Evolutionary conservation across 768 basidiomycete species (phyloP).

Genomic region (Baorangia bicolor): DNA sequence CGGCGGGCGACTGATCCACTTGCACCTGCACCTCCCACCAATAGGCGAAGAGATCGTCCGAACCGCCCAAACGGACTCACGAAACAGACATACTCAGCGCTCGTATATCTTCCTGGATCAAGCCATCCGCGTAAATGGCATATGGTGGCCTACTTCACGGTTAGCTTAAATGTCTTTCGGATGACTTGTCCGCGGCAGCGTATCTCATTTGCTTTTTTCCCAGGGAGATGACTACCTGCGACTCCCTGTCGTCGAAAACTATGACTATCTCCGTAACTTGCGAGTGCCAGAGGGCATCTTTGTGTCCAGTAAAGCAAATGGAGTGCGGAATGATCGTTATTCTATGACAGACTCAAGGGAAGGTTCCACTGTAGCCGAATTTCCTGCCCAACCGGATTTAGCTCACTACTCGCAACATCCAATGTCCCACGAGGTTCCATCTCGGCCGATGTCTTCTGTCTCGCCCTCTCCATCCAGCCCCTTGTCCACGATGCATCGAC

Average conservation of each 20-base stretch:
- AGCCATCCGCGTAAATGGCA: conserved; percentile 73
- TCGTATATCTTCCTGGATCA: conserved; percentile 62
- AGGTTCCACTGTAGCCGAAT: conserved; percentile 9
- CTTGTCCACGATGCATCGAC: conserved; percentile 12
- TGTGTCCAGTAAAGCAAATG: conserved; percentile 60
- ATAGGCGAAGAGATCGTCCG: conserved; percentile 72
- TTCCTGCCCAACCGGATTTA: conserved; percentile 5
- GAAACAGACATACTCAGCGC: conserved; percentile 82
- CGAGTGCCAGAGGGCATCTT: conserved; percentile 72
- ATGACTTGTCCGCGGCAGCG: neutral
- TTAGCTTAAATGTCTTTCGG: conserved; percentile 33
- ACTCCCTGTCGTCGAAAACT: conserved; percentile 72
- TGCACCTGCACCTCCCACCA: conserved; percentile 55
- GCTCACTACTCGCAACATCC: conserved; percentile 7
- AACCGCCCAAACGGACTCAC: conserved; percentile 80
- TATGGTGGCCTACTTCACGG: conserved; percentile 80
- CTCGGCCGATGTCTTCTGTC: conserved; percentile 12
- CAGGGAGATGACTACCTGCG: conserved; percentile 68
- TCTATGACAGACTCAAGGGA: conserved; percentile 18
- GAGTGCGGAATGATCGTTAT: conserved; percentile 27
- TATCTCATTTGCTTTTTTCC: conserved; percentile 9
- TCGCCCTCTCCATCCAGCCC: conserved; percentile 15
- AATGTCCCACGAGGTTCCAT: conserved; percentile 13
- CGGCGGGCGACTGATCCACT: conserved; percentile 61
- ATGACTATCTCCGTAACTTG: conserved; percentile 68